Conservation (phyloP, 345 rosid genomes). For the Orychophragmus violaceus region DNA sequence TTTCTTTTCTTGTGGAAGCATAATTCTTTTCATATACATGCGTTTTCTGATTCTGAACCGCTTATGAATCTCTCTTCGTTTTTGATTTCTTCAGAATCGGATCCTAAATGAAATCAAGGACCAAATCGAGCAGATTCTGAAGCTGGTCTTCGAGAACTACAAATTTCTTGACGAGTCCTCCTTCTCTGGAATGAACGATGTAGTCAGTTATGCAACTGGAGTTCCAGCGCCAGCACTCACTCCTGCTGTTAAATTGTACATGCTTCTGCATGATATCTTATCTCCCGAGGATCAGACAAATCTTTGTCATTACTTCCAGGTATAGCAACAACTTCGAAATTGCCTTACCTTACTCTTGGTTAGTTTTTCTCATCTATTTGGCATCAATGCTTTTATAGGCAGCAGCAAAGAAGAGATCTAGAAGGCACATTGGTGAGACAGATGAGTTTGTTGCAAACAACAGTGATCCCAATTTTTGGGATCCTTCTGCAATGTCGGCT, state of each 20-base stretch:
- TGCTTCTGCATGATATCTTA: slow-evolving; percentile 83
- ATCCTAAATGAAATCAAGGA: slow-evolving; percentile 85
- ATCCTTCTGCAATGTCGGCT: slow-evolving; percentile 60
- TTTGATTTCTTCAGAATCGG: slow-evolving; percentile 58
- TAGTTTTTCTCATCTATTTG: slow-evolving; percentile 1
- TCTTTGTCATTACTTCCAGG: slow-evolving; percentile 91
- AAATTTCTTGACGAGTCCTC: slow-evolving; percentile 89
- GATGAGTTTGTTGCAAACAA: slow-evolving; percentile 75
- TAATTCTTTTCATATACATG: background rate
- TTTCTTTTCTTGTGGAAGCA: slow-evolving; percentile 5
- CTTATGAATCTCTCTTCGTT: background rate
- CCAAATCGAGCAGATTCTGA: slow-evolving; percentile 92
- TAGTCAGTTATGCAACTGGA: slow-evolving; percentile 76
- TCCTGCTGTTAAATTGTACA: slow-evolving; percentile 88
- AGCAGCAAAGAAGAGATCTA: slow-evolving; percentile 86
- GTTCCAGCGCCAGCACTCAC: slow-evolving; percentile 75
- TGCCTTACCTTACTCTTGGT: slow-evolving; percentile 4
- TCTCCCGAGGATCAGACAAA: slow-evolving; percentile 90
- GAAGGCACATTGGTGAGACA: slow-evolving; percentile 78
- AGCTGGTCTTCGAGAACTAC: slow-evolving; percentile 82
- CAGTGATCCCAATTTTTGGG: slow-evolving; percentile 52
- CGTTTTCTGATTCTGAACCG: background rate
- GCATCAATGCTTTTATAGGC: slow-evolving; percentile 36
- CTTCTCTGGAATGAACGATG: slow-evolving; percentile 63
- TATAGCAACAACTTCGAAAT: slow-evolving; percentile 17